These are phyloP conservation scores for Sequoia sempervirens DNA, from an alignment of 75 land plant genomes.

Conservation along the genomic window DNA sequence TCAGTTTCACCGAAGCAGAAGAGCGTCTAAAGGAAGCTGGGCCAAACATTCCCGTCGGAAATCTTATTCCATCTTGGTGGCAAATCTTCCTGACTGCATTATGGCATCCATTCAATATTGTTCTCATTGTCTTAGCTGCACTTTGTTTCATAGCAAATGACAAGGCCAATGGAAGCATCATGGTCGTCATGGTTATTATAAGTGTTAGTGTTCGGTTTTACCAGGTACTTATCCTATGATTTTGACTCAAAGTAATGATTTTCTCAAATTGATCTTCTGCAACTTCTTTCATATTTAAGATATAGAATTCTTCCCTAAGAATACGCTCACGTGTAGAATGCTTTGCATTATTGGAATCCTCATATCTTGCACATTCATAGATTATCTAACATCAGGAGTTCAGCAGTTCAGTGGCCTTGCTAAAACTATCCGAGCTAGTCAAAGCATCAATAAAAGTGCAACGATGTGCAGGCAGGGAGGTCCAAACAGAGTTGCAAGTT, in stretches of 20 bases:
- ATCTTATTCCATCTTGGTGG: conserved; percentile 38
- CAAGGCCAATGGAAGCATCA: conserved; percentile 40
- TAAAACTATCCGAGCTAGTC: conserved; percentile 43
- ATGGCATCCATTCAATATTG: conserved; percentile 51
- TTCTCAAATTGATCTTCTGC: not conserved
- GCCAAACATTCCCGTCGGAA: conserved; percentile 35
- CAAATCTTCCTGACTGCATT: conserved; percentile 43
- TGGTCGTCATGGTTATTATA: conserved; percentile 43
- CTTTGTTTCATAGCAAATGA: conserved; percentile 37
- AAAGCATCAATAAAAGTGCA: conserved; percentile 45
- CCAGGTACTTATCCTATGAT: conserved; percentile 28
- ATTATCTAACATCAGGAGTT: conserved; percentile 29
- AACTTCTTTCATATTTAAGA: not conserved
- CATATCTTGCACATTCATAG: not conserved
- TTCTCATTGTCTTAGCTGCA: conserved; percentile 42
- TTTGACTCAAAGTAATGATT: conserved; percentile 4
- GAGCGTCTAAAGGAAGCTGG: conserved; percentile 41
- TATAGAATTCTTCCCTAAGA: not conserved
- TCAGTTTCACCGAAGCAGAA: conserved; percentile 50
- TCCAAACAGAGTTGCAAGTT: conserved; percentile 41
- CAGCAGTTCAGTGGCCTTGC: conserved; percentile 48
- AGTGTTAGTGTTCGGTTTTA: conserved; percentile 48
- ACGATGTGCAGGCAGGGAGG: conserved; percentile 42
- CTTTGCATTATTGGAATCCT: not conserved
- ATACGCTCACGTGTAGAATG: not conserved